phyloP scores from a whole-genome alignment of 2,329 filamentous ascomycete species.

The Xylaria sp. region DNA sequence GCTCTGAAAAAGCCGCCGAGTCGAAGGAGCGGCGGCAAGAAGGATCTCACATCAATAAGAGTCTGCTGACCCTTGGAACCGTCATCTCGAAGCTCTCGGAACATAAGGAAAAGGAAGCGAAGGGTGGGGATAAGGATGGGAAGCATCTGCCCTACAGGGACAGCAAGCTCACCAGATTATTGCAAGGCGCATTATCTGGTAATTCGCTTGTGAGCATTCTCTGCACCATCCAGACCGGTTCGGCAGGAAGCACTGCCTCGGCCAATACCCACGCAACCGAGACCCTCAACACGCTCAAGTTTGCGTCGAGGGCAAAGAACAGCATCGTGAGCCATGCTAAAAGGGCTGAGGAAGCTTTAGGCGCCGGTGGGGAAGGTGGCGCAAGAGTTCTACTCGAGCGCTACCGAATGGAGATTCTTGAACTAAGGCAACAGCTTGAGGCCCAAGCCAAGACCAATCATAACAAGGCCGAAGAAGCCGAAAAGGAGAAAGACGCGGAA shows the following conservation, averaged over 20 bases:
- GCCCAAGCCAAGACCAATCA: conserved; percentile 77
- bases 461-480: conserved; percentile 70
- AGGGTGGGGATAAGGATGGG: conserved; percentile 78
- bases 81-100: conserved; percentile 94
- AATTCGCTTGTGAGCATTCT: conserved; percentile 96
- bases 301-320: conserved; percentile 95
- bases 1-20: conserved; percentile 95
- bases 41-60: conserved; percentile 99
- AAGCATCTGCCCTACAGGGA: conserved; percentile 97
- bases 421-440: conserved; percentile 83
- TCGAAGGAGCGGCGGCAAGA: conserved; percentile 93
- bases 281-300: conserved; percentile 95
- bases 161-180: conserved; percentile 92
- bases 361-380: conserved; percentile 81
- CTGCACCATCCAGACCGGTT: conserved; percentile 93
- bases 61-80: conserved; percentile 90
- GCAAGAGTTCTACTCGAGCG: conserved; percentile 89
- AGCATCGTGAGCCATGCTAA: conserved; percentile 98
- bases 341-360: conserved; percentile 88
- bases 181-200: conserved; percentile 92
- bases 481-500: conserved; percentile 70
- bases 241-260: conserved; percentile 74
- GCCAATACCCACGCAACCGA: conserved; percentile 82
- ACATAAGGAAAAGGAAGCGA: conserved; percentile 82
- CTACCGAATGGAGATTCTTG: conserved; percentile 91